Conservation (phyloP, 2,329 filamentous ascomycete genomes). For the Beauveria brongniartii region DNA sequence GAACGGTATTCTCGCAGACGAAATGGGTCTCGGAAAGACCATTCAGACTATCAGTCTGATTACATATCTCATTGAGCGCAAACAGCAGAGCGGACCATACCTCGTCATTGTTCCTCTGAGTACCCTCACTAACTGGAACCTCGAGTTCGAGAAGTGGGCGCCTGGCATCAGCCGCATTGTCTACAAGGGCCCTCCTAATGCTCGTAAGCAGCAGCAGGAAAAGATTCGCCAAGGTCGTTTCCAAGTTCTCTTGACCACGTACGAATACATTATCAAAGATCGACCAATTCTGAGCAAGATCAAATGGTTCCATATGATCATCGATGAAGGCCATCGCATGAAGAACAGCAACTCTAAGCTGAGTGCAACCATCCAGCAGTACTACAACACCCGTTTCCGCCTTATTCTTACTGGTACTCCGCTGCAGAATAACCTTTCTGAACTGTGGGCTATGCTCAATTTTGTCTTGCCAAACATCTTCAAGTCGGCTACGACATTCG, state of each 20-base stretch:
- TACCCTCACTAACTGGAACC: constrained; percentile 96
- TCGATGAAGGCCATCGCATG: constrained; percentile 99
- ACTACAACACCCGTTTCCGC: constrained; percentile 91
- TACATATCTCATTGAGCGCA: constrained; percentile 93
- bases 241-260: constrained; percentile 93
- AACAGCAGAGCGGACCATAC: constrained; percentile 85
- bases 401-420: constrained; percentile 96
- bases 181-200: constrained; percentile 89
- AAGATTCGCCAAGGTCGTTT: constrained; percentile 92
- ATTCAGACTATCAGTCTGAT: constrained; percentile 98
- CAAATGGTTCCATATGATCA: constrained; percentile 99
- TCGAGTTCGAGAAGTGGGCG: constrained; percentile 99
- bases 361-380: constrained; percentile 86
- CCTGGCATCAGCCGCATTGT: constrained; percentile 79
- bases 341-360: constrained; percentile 97
- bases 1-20: constrained; percentile 95
- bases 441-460: constrained; percentile 96
- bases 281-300: constrained; percentile 92
- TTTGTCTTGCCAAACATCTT: constrained; percentile 98
- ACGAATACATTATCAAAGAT: constrained; percentile 99
- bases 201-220: constrained; percentile 83
- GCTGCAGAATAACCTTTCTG: constrained; percentile 90
- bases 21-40: constrained; percentile 99
- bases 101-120: constrained; percentile 94
- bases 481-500: constrained; percentile 97